phyloP scores from a whole-genome alignment of 805 yeast species.

The Nakazawaea wickerhamii region DNA sequence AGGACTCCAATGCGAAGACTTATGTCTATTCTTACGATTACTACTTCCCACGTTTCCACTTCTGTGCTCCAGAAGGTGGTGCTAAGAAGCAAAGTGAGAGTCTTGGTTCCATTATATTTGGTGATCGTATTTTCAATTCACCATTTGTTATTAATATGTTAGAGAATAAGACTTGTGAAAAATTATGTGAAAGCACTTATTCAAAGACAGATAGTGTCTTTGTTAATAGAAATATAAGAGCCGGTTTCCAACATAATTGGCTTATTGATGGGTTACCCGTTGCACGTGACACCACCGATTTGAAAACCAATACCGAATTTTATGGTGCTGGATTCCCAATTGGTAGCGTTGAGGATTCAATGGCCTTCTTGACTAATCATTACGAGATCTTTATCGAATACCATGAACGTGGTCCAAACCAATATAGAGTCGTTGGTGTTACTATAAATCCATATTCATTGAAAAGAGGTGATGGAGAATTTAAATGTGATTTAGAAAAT shows the following conservation, averaged over 20 bases:
- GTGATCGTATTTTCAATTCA: constrained; percentile 91
- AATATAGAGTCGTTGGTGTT: constrained; percentile 87
- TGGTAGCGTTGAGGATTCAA: constrained; percentile 57
- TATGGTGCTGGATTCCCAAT: constrained; percentile 80
- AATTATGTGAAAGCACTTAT: constrained; percentile 58
- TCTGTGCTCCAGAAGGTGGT: constrained; percentile 72
- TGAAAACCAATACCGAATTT: constrained; percentile 52
- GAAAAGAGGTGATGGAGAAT: constrained; percentile 12
- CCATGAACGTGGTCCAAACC: constrained; percentile 63
- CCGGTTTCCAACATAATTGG: constrained; percentile 90
- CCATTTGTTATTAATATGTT: constrained; percentile 82
- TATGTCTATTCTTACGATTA: constrained; percentile 74
- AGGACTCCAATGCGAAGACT: constrained; percentile 39
- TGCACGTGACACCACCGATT: constrained; percentile 57
- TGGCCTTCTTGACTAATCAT: constrained; percentile 72
- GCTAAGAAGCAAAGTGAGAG: constrained; percentile 76
- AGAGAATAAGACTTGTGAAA: constrained; percentile 59
- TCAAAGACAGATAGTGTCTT: constrained; percentile 65
- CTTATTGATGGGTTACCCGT: constrained; percentile 92
- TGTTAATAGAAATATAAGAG: constrained; percentile 71
- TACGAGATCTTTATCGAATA: constrained; percentile 75
- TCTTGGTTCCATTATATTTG: constrained; percentile 88
- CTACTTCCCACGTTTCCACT: constrained; percentile 77
- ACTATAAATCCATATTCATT: constrained; percentile 65
- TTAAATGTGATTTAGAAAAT: constrained; percentile 20